These are phyloP conservation scores for Penicillium thymicola DNA, from an alignment of 2,329 filamentous ascomycete genomes.

Conservation along the genomic window DNA sequence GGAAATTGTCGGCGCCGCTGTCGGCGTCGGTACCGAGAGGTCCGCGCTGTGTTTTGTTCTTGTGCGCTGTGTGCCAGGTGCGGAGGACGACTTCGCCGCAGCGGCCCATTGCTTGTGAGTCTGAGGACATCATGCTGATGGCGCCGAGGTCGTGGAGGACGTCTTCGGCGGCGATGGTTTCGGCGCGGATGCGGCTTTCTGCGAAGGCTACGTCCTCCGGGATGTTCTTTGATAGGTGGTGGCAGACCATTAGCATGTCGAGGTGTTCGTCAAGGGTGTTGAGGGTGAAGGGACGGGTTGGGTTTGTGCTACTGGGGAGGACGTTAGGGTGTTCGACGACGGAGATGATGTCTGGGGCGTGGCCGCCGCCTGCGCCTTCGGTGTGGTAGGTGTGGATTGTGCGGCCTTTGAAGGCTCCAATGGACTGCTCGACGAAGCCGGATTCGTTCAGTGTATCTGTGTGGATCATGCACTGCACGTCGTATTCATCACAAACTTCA, in stretches of 20 bases:
- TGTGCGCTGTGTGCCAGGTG: constrained; percentile 96
- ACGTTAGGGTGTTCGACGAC: constrained; percentile 89
- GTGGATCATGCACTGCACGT: constrained; percentile 91
- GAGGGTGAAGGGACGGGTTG: constrained; percentile 81
- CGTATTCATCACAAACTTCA: constrained; percentile 80
- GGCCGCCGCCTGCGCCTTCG: constrained; percentile 89
- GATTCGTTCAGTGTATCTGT: constrained; percentile 96
- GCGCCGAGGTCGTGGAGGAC: constrained; percentile 92
- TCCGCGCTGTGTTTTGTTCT: constrained; percentile 88
- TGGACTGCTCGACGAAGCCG: constrained; percentile 91
- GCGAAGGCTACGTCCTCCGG: constrained; percentile 95
- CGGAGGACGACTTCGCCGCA: constrained; percentile 90
- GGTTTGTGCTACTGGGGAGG: constrained; percentile 86
- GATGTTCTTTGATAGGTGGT: constrained; percentile 88
- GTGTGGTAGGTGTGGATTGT: constrained; percentile 97
- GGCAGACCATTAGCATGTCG: constrained; percentile 98
- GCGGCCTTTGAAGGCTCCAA: constrained; percentile 77
- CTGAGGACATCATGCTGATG: constrained; percentile 95
- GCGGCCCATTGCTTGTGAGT: constrained; percentile 95
- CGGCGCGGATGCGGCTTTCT: constrained; percentile 87
- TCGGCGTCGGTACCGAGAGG: constrained; percentile 71
- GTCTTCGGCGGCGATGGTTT: constrained; percentile 95
- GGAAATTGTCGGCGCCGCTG: constrained; percentile 79
- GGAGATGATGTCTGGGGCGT: constrained; percentile 92
- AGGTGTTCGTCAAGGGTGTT: constrained; percentile 96